Percentiles rank a stretch among this genome's conserved stretches.
These are phyloP conservation scores for Candida nonsorbophila DNA, from an alignment of 805 yeast species.

Conservation along the genomic window DNA sequence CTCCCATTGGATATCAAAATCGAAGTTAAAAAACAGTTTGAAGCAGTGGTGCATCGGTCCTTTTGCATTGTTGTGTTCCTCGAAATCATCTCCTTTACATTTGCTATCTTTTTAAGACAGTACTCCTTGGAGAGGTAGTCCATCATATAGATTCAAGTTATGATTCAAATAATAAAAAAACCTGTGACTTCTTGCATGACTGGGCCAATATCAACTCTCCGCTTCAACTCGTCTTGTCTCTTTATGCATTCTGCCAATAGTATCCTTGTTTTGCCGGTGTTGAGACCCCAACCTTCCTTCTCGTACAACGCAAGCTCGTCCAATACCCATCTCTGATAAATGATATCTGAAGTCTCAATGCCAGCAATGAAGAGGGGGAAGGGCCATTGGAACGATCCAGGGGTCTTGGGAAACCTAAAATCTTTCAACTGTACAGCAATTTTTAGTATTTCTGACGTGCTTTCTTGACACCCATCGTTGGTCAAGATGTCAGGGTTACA, in stretches of 20 bases:
- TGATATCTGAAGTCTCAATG: slow-evolving; percentile 3
- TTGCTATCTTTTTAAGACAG: not conserved
- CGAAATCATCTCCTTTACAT: slow-evolving; percentile 1
- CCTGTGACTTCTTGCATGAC: slow-evolving; percentile 3
- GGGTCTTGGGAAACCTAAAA: slow-evolving; percentile 1
- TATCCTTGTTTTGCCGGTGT: slow-evolving; percentile 2
- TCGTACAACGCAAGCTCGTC: slow-evolving; percentile 2
- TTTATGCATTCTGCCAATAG: slow-evolving; percentile 1
- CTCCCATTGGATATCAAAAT: slow-evolving; percentile 1
- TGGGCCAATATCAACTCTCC: slow-evolving; percentile 3
- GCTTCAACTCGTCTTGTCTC: slow-evolving; percentile 1
- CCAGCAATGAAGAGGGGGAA: slow-evolving; percentile 5
- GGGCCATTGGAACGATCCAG: slow-evolving; percentile 4
- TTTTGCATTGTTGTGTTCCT: slow-evolving; percentile 1
- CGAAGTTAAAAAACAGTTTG: not conserved
- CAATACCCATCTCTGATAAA: slow-evolving; percentile 4
- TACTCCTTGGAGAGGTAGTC: not conserved
- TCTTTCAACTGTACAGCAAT: slow-evolving; percentile 2
- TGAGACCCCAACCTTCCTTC: slow-evolving; percentile 3
- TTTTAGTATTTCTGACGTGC: slow-evolving; percentile 1
- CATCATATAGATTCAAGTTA: too few species aligned
- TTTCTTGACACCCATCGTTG: slow-evolving; percentile 2
- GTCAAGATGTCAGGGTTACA: slow-evolving; percentile 5
- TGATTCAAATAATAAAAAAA: slow-evolving; percentile 2
- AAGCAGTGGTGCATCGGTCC: slow-evolving; percentile 1